Evolutionary conservation across 2,329 filamentous ascomycete species (phyloP), one percentile per base, ranked within the genome.

Genomic region (Curvularia lunata): DNA sequence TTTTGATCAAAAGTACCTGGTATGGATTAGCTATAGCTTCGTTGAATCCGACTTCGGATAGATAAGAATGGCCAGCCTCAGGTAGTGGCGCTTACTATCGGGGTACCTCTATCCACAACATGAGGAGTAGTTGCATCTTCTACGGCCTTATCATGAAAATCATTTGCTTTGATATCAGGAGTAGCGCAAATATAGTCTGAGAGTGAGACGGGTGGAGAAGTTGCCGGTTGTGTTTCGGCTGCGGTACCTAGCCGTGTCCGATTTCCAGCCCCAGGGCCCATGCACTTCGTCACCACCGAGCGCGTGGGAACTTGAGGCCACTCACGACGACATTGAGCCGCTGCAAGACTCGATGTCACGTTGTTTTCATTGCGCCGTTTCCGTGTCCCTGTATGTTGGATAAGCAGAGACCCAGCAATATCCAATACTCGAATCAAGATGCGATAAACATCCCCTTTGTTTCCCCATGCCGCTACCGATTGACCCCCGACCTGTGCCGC

Each of bases 391-490:
- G 16, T 19, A 13, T 40, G 8, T 5, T 37, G 23, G 52, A 47
- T 19, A 25, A 50, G 10, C 7, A 16, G 3, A 30, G 38, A 19
- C 41, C 25, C 23, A 25, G 18, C 12, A 28, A 19, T 3, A 19
- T 5, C 19, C 27, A 19, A n/a, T 5, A 40, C 28, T 9, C 16
- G 19, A n/a, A 16, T 12, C 34, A 48, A 49, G 25, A 66, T 65
- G 62, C 59, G 53, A 61, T 66, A 63, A 49, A 50, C 16, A 48
- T 50, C 27, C 57, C 56, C 30, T 53, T 67, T 28, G 21, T 53
- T 53, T 56, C 69, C 69, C 66, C 69, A 75, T 75, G 73, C 72
- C 72, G 75, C 72, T 67, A 60, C 66, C 71, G 66, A 63, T 60
- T 59, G 55, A 62, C 65, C 37, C 62, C 64, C 68, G 66, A 65